phyloP scores from a whole-genome alignment of 805 yeast genomes.

The Ogataea trehaloabstinens region DNA sequence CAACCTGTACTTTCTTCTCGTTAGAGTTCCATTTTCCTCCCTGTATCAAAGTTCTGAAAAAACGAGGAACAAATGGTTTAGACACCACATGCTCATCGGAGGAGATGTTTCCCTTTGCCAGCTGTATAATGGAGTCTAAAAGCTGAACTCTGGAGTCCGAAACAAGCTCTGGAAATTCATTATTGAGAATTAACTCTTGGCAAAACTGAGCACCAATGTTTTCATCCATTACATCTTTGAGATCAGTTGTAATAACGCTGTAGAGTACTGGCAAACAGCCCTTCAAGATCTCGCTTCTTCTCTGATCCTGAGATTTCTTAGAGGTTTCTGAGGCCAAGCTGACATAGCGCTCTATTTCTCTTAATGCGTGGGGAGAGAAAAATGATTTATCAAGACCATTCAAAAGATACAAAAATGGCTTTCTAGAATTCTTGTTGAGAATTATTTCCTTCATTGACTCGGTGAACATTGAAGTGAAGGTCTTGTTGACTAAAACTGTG shows the following conservation, averaged over 20 bases:
- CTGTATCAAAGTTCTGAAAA: constrained; percentile 73
- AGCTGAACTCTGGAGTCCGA: constrained; percentile 40
- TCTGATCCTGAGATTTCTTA: constrained; percentile 76
- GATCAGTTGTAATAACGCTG: constrained; percentile 48
- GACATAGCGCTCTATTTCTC: constrained; percentile 59
- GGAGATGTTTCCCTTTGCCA: constrained; percentile 62
- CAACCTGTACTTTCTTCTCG: constrained; percentile 47
- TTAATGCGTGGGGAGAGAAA: constrained; percentile 67
- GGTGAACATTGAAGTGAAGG: constrained; percentile 61
- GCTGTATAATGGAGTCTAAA: constrained; percentile 53
- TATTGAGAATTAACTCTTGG: constrained; percentile 66
- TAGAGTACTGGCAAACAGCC: constrained; percentile 67
- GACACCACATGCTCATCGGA: constrained; percentile 67
- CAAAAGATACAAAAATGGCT: constrained; percentile 81
- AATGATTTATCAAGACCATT: constrained; percentile 78
- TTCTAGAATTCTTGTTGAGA: constrained; percentile 74
- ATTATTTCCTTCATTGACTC: constrained; percentile 54
- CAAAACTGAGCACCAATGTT: constrained; percentile 83
- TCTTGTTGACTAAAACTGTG: constrained; percentile 76
- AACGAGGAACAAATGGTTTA: constrained; percentile 71
- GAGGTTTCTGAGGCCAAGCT: constrained; percentile 66
- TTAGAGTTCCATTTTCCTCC: constrained; percentile 81
- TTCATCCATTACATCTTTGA: constrained; percentile 55
- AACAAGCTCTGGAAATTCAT: constrained; percentile 33
- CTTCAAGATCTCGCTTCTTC: constrained; percentile 67